Evolutionary conservation across 148 eudicot species (phyloP), one percentile per base, ranked within the genome.

Genomic region (Nepenthes mirabilis): DNA sequence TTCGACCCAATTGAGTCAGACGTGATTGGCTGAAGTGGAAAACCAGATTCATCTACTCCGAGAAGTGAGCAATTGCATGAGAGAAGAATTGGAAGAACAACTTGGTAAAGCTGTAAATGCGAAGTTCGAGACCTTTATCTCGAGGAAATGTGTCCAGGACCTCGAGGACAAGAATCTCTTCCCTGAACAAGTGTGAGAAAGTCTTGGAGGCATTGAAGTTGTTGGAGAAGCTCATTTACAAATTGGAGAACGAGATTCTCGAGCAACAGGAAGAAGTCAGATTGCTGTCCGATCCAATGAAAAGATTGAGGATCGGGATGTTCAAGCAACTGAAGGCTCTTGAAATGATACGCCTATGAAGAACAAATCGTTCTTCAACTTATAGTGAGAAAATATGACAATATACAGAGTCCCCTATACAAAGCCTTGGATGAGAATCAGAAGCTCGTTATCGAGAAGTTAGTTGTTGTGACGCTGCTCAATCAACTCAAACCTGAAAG

Each of bases 81-180:
- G 68, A 61, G 75, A 60, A 68, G 85, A 82, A 52, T 71, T 82
- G 32, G 91, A 83, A 65, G 74, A 71, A 60, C 83, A 78, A 68
- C 68, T 81, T n/a, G 98, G 86, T 54, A 75, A 81, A 62, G 73
- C 80, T 37, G 70, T 78, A 52, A 66, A 69, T 60, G 77, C 80
- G 56, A 85, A 94, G 68, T 74, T 86, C 59, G 91, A 89, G 67
- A 84, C 77, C 59, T 94, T 82, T 68, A 63, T 89, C 65, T 68
- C 86, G 71, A 67, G 48, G 65, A 78, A 65, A 51, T 71, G 74
- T 57, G 56, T 83, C 54, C 79, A 71, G 37, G 99, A 84, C 73
- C 64, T 89, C 58, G 74, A 74, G 69, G 83, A 76, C 55, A 68
- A 72, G 55, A 76, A 80, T 52, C 52, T 82, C 83, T 48, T 69